Percentiles rank a stretch among this genome's conserved stretches.
Conservation (phyloP, 2,329 filamentous ascomycete species). For the Macrophomina pseudophaseolina region DNA sequence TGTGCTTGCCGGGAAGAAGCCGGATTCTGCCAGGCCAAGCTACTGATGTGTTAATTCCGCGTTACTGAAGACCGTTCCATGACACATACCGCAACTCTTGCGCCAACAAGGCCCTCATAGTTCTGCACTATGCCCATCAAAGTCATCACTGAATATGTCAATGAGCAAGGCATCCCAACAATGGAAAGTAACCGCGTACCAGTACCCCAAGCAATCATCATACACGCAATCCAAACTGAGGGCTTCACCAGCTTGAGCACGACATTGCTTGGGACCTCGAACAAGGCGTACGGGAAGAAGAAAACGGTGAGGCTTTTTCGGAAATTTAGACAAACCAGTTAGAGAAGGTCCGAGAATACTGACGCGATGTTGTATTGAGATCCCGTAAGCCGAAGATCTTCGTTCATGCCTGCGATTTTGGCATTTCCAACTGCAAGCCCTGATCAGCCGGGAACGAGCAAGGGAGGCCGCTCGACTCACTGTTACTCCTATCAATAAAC, state of each 20-base stretch:
- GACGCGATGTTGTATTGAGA: constrained; percentile 66
- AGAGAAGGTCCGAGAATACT: not conserved
- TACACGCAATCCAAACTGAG: constrained; percentile 33
- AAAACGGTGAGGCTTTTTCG: not conserved
- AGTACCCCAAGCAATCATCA: constrained; percentile 53
- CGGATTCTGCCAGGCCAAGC: constrained; percentile 20
- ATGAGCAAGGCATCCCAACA: not conserved
- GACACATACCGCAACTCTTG: constrained; percentile 42
- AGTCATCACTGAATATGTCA: constrained; percentile 41
- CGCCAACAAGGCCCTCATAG: constrained; percentile 53
- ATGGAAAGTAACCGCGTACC: not conserved
- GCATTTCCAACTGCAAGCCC: constrained; percentile 47
- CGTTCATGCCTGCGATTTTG: constrained; percentile 39
- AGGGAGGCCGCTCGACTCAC: constrained; percentile 28
- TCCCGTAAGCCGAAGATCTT: constrained; percentile 42
- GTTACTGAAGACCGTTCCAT: too few relatives aligned
- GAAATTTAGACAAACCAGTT: not conserved
- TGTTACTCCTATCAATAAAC: constrained; percentile 45
- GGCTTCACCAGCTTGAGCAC: constrained; percentile 60
- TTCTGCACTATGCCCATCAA: constrained; percentile 54
- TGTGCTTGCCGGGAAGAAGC: constrained; percentile 38
- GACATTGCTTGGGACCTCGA: constrained; percentile 59
- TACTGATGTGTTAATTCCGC: not conserved
- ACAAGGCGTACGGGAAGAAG: constrained; percentile 30
- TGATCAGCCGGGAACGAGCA: not conserved